Percentiles rank a stretch among this genome's conserved stretches.
Conservation (phyloP, 352 stramenopile genomes). For the Pythium plurisporium region DNA sequence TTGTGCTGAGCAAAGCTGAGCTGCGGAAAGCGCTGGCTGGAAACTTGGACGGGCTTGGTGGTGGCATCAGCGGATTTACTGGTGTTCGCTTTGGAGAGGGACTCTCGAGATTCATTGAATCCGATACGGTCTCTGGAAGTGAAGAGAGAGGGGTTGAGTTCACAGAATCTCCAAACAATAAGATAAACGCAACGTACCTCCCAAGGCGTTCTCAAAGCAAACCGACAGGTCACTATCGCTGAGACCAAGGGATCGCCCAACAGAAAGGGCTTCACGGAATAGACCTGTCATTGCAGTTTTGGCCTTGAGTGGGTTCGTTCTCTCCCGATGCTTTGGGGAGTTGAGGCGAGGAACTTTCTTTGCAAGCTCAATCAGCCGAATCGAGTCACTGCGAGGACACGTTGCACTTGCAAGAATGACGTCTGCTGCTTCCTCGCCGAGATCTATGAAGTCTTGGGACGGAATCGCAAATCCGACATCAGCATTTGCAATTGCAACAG, state of each 20-base stretch:
- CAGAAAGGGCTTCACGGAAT: conserved; percentile 28
- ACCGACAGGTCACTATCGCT: conserved; percentile 24
- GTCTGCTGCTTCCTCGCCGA: conserved; percentile 46
- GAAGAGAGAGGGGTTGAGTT: too few relatives aligned
- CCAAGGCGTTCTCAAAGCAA: conserved; percentile 29
- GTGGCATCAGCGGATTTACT: conserved; percentile 14
- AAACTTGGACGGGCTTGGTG: conserved; percentile 35
- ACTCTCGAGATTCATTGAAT: not conserved
- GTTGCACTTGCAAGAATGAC: conserved; percentile 34
- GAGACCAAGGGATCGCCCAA: conserved; percentile 32
- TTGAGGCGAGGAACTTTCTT: conserved; percentile 29
- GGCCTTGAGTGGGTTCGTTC: conserved; percentile 5
- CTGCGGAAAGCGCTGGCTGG: conserved; percentile 30
- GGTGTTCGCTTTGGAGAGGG: conserved; percentile 1
- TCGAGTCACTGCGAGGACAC: conserved; percentile 41
- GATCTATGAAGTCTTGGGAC: conserved; percentile 35
- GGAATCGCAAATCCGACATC: conserved; percentile 51
- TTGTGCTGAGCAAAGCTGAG: conserved; percentile 19
- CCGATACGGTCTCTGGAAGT: too few relatives aligned
- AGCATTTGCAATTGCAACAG: conserved; percentile 36
- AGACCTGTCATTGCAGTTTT: conserved; percentile 27
- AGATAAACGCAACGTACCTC: too few relatives aligned
- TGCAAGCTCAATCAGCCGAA: conserved; percentile 41
- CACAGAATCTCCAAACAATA: too few relatives aligned
- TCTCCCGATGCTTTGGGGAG: not conserved